Base-by-base conservation (phyloP, 228 moss, liverwort and hornwort genomes). In the Sphagnum fallax region DNA sequence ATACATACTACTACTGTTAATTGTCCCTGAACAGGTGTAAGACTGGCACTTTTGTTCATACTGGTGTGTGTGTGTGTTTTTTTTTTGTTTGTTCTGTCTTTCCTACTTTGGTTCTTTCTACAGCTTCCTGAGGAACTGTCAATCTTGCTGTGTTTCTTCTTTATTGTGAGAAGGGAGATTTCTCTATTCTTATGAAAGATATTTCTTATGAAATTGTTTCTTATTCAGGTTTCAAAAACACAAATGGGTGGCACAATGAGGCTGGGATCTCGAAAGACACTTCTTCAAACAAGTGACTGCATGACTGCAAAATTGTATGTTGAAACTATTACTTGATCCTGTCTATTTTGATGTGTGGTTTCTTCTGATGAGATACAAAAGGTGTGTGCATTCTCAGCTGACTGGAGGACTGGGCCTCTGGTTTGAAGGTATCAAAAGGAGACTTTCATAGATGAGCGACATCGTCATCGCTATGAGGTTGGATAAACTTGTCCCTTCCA, bases 211-310 rank as follows among this genome's bases (percentile, higher is more conserved):
- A 32, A 32, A 32, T 32, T 32, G 32, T 1, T 32, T 32, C 32
- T 32, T 32, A 51, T 69, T 71, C 81, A 96, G 96, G 96, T 92
- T 32, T 92, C 92, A 8, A 92, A 91, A 80, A 91, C 91, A 11
- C 91, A 91, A 48, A 90, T 92, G 92, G 96, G 96, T 66, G 96
- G 91, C 67, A 96, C 92, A 16, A 96, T 96, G 96, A 91, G 96
- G 77, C 83, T 96, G n/a, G 96, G 96, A 72, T 76, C 91, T 67
- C 92, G 96, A 65, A 84, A 89, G 77, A 96, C 96, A 51, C 73
- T 82, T 47, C 70, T 96, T 47, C 91, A 92, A 77, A 85, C 87
- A 58, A 16, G 83, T n/a, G 86, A 96, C 51, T 87, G 89, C 71
- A 79, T 92, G 72, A 81, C 89, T 53, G 86, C 92, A 9, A 96